Percentiles rank a stretch among this genome's conserved stretches.
Evolutionary conservation across 306 rosid species (phyloP).

Genomic region (Pyrus bretschneideri): DNA sequence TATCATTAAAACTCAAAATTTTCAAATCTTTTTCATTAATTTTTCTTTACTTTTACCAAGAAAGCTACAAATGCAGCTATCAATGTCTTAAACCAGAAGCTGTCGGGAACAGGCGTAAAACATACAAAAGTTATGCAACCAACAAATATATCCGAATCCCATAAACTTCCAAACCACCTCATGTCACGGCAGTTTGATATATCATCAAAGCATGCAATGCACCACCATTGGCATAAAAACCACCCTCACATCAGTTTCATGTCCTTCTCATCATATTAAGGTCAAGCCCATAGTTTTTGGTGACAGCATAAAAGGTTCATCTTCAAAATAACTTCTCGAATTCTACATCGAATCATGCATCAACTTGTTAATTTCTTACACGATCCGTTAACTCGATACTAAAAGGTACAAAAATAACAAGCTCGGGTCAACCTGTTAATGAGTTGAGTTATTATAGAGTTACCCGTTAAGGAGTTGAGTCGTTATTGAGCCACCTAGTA

Average conservation of each 20-base stretch:
- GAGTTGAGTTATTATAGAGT: too few species aligned
- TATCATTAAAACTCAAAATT: too few species aligned
- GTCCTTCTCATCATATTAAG: not conserved
- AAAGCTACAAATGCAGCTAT: not conserved
- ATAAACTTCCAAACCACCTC: not conserved
- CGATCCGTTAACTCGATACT: too few species aligned
- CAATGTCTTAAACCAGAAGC: not conserved
- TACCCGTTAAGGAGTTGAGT: too few species aligned
- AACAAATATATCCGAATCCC: not conserved
- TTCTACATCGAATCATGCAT: not conserved
- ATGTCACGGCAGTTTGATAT: not conserved
- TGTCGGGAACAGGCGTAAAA: not conserved
- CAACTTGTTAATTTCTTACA: too few species aligned
- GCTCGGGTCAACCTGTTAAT: too few species aligned
- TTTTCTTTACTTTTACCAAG: not conserved
- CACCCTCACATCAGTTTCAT: not conserved
- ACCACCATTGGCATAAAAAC: not conserved
- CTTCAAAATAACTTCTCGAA: not conserved
- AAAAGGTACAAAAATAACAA: too few species aligned
- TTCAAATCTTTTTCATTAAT: too few species aligned
- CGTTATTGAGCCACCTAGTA: too few species aligned
- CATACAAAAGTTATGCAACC: not conserved
- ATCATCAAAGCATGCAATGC: not conserved
- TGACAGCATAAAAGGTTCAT: not conserved
- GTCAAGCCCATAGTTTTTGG: not conserved